Percentiles rank a stretch among this genome's conserved stretches.
Evolutionary conservation across 768 basidiomycete species (phyloP).

Genomic region (Suillus lakei): DNA sequence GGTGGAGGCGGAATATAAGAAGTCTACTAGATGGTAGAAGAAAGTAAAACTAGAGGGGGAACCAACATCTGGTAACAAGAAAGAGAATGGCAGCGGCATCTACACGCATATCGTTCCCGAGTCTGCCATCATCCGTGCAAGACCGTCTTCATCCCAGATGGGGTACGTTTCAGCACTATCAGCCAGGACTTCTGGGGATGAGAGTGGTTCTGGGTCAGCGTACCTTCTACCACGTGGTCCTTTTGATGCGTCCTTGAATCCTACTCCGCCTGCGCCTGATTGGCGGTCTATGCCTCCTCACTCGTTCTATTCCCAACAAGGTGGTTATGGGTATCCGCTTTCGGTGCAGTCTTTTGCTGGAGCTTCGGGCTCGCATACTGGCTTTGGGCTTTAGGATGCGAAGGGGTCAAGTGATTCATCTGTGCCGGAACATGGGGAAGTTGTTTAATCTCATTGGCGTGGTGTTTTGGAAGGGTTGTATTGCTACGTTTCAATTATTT

Average conservation of each 20-base stretch:
- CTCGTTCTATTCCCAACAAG: not conserved
- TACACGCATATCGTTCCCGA: constrained; percentile 24
- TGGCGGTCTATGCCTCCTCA: no score
- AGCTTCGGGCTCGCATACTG: not conserved
- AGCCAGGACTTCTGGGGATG: constrained; percentile 19
- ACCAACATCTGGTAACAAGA: not conserved
- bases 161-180: constrained; percentile 23
- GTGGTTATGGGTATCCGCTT: not conserved
- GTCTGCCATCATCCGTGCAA: constrained; percentile 17
- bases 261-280: no score
- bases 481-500: not conserved
- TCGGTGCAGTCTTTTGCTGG: not conserved
- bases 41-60: constrained; percentile 21
- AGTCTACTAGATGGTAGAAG: constrained; percentile 30
- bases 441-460: not conserved
- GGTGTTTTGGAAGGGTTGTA: not conserved
- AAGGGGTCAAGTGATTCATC: not conserved
- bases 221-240: no score
- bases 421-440: not conserved
- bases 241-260: no score
- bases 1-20: constrained; percentile 23
- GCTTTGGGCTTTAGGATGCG: not conserved
- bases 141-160: not conserved
- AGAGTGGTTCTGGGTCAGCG: constrained; percentile 23
- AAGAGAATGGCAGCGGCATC: constrained; percentile 11